Percentiles rank a stretch among this genome's conserved stretches.
phyloP scores from a whole-genome alignment of 805 yeast species.

The Metschnikowia cubensis region DNA sequence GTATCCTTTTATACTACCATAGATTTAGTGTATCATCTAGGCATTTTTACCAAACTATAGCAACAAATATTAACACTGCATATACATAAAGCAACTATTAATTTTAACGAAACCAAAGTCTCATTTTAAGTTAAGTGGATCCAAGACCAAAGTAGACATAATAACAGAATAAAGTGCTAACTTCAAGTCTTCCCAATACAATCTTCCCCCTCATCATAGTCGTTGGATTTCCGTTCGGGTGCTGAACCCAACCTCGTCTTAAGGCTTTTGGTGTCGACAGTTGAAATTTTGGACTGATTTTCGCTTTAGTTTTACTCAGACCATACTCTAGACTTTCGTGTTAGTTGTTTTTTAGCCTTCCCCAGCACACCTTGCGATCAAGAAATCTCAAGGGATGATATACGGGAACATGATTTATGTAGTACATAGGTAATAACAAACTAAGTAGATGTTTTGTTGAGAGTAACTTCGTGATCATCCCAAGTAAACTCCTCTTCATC shows the following conservation, averaged over 20 bases:
- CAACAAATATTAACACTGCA: too few relatives aligned
- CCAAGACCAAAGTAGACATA: too few relatives aligned
- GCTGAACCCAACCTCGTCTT: constrained; percentile 52
- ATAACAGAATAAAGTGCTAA: constrained; percentile 52
- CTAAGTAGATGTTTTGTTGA: not conserved
- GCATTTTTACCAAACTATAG: too few relatives aligned
- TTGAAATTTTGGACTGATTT: not conserved
- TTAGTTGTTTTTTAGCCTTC: not conserved
- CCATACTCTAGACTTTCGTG: constrained; percentile 3
- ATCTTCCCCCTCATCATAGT: constrained; percentile 51
- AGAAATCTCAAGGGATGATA: not conserved
- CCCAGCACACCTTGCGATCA: not conserved
- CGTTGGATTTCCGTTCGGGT: constrained; percentile 58
- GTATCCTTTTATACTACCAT: too few relatives aligned
- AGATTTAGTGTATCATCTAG: too few relatives aligned
- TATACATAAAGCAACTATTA: too few relatives aligned
- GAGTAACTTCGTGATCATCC: constrained; percentile 49
- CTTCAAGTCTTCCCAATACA: constrained; percentile 82
- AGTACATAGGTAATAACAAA: not conserved
- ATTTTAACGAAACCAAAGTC: too few relatives aligned
- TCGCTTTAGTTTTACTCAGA: constrained; percentile 1
- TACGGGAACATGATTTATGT: not conserved
- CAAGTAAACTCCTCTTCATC: constrained; percentile 50
- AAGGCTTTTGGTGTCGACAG: not conserved
- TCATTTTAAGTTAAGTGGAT: too few relatives aligned